phyloP scores from a whole-genome alignment of 2,329 filamentous ascomycete species.

The Plectosphaerella plurivora region DNA sequence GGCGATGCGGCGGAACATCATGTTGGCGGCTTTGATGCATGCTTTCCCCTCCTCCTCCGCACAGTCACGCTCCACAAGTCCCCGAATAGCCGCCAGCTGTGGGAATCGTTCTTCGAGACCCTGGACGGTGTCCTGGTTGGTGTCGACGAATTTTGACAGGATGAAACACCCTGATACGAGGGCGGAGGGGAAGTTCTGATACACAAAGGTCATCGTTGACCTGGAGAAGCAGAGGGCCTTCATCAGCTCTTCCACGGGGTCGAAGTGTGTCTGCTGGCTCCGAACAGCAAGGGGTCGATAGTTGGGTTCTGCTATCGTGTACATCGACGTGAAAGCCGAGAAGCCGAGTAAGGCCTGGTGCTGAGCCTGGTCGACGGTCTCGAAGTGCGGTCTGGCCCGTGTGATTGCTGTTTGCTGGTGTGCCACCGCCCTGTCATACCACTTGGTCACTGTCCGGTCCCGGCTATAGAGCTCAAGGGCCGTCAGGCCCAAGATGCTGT shows the following conservation, averaged over 20 bases:
- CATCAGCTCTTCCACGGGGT: neutral
- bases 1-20: neutral
- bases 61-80: neutral
- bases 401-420: neutral
- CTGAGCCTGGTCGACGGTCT: neutral
- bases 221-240: neutral
- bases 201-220: neutral
- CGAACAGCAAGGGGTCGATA: neutral
- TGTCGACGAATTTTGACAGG: neutral
- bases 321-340: neutral
- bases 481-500: neutral
- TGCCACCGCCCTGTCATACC: neutral
- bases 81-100: neutral
- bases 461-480: neutral
- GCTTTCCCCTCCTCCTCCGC: neutral
- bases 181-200: neutral
- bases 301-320: neutral
- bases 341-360: neutral
- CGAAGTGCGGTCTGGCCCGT: neutral
- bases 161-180: neutral
- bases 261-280: neutral
- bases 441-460: neutral
- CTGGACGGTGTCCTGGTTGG: neutral
- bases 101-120: neutral
- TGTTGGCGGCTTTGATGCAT: neutral